These are phyloP conservation scores for Phialophora verrucosa DNA, from an alignment of 2,329 filamentous ascomycete genomes.

Conservation along the genomic window DNA sequence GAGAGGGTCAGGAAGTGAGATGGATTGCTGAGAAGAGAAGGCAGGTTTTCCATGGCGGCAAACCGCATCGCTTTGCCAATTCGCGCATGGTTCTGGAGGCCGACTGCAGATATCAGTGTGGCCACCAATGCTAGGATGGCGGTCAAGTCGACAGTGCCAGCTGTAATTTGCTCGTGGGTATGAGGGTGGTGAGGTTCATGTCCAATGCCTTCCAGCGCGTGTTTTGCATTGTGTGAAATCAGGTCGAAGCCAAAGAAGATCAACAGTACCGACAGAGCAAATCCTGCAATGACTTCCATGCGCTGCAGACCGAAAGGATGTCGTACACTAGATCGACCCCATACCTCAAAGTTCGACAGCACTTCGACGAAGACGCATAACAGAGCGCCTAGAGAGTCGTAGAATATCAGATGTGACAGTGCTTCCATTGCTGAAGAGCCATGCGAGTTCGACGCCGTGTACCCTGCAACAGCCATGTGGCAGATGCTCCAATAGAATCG, in stretches of 20 bases:
- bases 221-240: constrained; percentile 90
- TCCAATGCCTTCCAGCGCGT: constrained; percentile 76
- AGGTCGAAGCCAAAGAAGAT: constrained; percentile 98
- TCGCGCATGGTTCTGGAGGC: constrained; percentile 85
- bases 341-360: constrained; percentile 95
- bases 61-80: constrained; percentile 92
- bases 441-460: constrained; percentile 83
- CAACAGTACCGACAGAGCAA: constrained; percentile 93
- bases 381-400: constrained; percentile 89
- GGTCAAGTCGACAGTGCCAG: constrained; percentile 80
- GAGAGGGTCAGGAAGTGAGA: constrained; percentile 93
- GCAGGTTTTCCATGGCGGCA: constrained; percentile 78
- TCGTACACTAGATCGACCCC: constrained; percentile 88
- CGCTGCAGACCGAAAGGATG: constrained; percentile 93
- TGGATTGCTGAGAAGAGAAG: constrained; percentile 88
- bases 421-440: constrained; percentile 91
- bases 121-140: constrained; percentile 80
- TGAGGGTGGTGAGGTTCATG: constrained; percentile 77
- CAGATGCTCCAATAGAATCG: constrained; percentile 88
- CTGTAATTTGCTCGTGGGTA: constrained; percentile 68
- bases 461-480: constrained; percentile 80
- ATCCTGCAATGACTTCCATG: constrained; percentile 90
- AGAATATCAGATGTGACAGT: constrained; percentile 89
- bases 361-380: constrained; percentile 93
- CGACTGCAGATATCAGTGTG: constrained; percentile 84